phyloP scores from a whole-genome alignment of 306 rosid genomes.

The Vigna trinervia region DNA sequence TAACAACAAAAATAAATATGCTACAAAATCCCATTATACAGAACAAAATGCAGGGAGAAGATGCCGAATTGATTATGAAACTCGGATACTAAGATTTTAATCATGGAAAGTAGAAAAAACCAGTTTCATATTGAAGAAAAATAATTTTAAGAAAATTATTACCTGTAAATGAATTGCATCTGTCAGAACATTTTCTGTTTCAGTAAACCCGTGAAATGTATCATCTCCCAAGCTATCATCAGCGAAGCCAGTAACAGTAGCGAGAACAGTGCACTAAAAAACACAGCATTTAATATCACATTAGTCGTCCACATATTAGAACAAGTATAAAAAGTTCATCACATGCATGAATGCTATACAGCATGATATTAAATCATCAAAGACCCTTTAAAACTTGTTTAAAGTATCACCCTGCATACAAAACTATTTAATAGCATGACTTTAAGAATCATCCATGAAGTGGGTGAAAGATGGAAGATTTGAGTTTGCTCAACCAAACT shows the following conservation, averaged over 20 bases:
- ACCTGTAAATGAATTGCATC: slow-evolving; percentile 92
- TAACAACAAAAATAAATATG: slow-evolving; percentile 26
- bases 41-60: slow-evolving; percentile 28
- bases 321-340: slow-evolving; percentile 39
- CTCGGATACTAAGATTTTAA: slow-evolving; percentile 29
- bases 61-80: slow-evolving; percentile 19
- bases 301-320: slow-evolving; percentile 36
- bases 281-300: slow-evolving; percentile 45
- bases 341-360: slow-evolving; percentile 18
- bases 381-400: slow-evolving; percentile 19
- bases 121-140: not conserved
- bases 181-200: slow-evolving; percentile 59
- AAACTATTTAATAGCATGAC: slow-evolving; percentile 23
- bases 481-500: not conserved
- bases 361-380: slow-evolving; percentile 18
- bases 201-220: slow-evolving; percentile 50
- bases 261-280: slow-evolving; percentile 85
- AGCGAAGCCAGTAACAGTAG: slow-evolving; percentile 62
- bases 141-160: slow-evolving; percentile 37
- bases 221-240: slow-evolving; percentile 53
- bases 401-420: not conserved
- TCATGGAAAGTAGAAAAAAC: not conserved
- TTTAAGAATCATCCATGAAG: slow-evolving; percentile 12
- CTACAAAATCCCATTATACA: slow-evolving; percentile 33
- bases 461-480: not conserved